Conservation (phyloP, 1,284 basidiomycete species). For the Ganoderma boninense region DNA sequence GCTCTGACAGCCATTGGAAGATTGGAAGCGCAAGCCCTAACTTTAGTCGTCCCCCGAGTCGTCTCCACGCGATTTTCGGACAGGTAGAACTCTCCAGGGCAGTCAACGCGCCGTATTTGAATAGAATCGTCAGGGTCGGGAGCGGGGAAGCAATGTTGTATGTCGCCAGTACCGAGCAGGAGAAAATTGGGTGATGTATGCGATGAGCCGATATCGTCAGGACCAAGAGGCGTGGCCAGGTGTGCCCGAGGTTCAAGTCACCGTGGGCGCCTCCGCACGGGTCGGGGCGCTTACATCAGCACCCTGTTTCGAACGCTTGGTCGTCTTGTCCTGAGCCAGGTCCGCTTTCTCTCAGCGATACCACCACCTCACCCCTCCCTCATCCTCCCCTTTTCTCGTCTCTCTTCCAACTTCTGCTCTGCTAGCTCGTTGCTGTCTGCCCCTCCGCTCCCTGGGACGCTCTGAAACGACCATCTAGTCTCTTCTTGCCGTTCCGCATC, state of each 20-base stretch:
- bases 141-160: conserved; percentile 12
- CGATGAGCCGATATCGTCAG: conserved; percentile 18
- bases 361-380: conserved; percentile 24
- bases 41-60: neutral
- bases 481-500: neutral
- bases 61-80: conserved; percentile 20
- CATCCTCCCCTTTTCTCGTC: conserved; percentile 1
- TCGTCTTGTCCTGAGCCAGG: conserved; percentile 25
- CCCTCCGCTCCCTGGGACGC: neutral
- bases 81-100: conserved; percentile 4
- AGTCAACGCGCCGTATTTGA: conserved; percentile 4
- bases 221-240: conserved; percentile 1
- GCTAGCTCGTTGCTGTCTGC: neutral
- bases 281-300: conserved; percentile 28
- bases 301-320: conserved; percentile 26
- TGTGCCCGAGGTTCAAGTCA: neutral
- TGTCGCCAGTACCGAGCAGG: conserved; percentile 15
- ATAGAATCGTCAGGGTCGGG: conserved; percentile 22
- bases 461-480: neutral
- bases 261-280: neutral
- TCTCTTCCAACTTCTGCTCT: neutral
- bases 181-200: conserved; percentile 26
- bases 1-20: conserved; percentile 49
- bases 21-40: neutral
- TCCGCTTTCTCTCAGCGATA: conserved; percentile 26